Base-by-base conservation (phyloP, 2,329 filamentous ascomycete species). In the Neofusicoccum parvum region DNA sequence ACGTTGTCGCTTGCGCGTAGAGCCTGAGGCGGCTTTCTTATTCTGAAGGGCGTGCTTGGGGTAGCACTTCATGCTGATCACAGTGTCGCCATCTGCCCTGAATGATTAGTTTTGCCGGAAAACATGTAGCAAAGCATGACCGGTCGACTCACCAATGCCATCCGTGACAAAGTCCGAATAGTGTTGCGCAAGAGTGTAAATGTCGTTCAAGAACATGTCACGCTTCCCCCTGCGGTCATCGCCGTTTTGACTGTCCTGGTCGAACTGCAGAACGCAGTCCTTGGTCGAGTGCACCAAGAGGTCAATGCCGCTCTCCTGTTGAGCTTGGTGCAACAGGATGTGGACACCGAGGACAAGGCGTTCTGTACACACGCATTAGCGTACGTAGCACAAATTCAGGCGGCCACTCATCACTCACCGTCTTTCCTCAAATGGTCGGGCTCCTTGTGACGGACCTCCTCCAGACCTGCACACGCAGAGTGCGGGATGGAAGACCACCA, bases 341-440 rank as follows among this genome's bases (percentile, higher is more conserved):
- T 64, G 56, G n/a, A 64, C 62, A 50, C 54, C 65, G 5, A 67
- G 62, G n/a, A 65, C 36, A n/a, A 65, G 49, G 15, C 60, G 65
- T 23, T 65, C 65, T 65, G 48, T 58, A 36, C 20, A 14, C 12
- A 17, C 20, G 37, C 37, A 37, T 60, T 62, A 60, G 54, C 54
- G 6, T 14, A 37, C 6, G 36, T 59, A 20, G 32, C 17, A 48
- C 56, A 37, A 9, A 5, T 23, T 34, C 27, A 60, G 34, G 45
- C 23, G 17, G 32, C 37, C 23, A 34, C 37, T 27, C n/a, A 48
- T 20, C 37, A 15, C 64, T 46, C 46, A 91, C 89, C 88, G 72
- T 84, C 80, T 73, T 90, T 91, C 70, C 86, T 85, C 54, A 91
- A 79, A 76, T 92, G 90, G 71, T 92, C 90, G 0, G 90, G 90